Evolutionary conservation across 176 grass and related monocot species (phyloP), one percentile per base, ranked within the genome.

Genomic region (Eragrostis curvula): DNA sequence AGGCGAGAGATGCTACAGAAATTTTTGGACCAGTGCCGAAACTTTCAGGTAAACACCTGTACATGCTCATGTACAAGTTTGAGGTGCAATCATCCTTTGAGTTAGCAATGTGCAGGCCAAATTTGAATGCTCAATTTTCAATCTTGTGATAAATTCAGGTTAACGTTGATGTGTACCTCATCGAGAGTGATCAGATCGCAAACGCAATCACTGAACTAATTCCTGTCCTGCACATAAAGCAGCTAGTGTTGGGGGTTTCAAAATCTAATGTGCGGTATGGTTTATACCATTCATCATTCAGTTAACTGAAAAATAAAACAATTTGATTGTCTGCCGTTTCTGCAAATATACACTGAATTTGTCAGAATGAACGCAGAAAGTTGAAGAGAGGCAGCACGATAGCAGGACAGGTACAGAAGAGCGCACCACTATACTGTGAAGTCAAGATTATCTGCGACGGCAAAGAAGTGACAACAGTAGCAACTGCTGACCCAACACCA

Each of bases 361-460:
- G 1, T 64, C 43, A 55, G 59, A 74, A 45, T 56, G 41, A 0
- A 13, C 10, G 41, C 83, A 94, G 90, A 77, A 97, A 71, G 46
- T 42, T 89, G 77, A 87, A 70, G 76, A 75, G 74, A 77, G 86
- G 87, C 46, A 88, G 67, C 86, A 88, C 82, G 53, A 86, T 87
- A 71, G 88, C 87, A 86, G 90, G 83, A 59, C 83, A 88, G 32
- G 83, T 96, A 83, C 89, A 92, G 42, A 99, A 94, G 75, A 90
- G 63, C 11, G 80, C 93, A 85, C 91, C 91, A 62, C 53, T 79
- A 1, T 90, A 93, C 49, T 96, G 96, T 7, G 77, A 92, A 67
- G 87, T 99, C 20, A 93, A 96, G 76, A 87, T 90, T 73, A 70
- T 99, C 78, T 94, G 96, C 9, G 73, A 96, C 52, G 85, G 78